These are phyloP conservation scores for Oidiodendron maius DNA, from an alignment of 495 filamentous ascomycete genomes.

Conservation along the genomic window DNA sequence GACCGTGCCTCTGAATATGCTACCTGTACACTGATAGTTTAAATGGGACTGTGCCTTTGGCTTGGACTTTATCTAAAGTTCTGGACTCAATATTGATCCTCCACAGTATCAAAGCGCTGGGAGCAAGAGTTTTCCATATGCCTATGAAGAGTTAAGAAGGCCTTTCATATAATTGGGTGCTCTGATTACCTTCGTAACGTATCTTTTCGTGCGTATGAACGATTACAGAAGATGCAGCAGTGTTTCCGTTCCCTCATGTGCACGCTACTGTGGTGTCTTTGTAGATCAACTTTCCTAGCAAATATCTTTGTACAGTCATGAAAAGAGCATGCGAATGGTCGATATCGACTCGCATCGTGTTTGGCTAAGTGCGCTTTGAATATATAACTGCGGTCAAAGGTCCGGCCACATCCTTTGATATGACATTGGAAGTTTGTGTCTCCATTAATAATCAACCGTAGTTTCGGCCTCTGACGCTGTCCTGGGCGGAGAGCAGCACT, in stretches of 20 bases:
- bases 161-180: not conserved
- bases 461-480: conserved; percentile 48
- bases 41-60: conserved; percentile 8
- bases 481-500: conserved; percentile 28
- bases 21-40: too few species aligned
- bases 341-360: conserved; percentile 70
- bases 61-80: conserved; percentile 5
- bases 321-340: conserved; percentile 61
- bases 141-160: conserved; percentile 32
- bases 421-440: conserved; percentile 74
- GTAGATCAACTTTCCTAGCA: conserved; percentile 78
- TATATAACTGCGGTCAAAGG: conserved; percentile 86
- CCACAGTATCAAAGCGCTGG: conserved; percentile 54
- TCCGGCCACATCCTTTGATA: conserved; percentile 63
- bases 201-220: conserved; percentile 74
- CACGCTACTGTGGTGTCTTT: conserved; percentile 76
- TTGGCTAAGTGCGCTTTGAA: conserved; percentile 86
- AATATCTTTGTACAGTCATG: conserved; percentile 67
- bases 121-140: conserved; percentile 78
- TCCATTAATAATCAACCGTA: conserved; percentile 64
- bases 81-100: conserved; percentile 18
- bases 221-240: conserved; percentile 65
- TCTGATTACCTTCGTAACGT: conserved; percentile 64
- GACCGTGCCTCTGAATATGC: too few species aligned
- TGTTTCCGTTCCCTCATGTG: conserved; percentile 70